Conservation (phyloP, 495 filamentous ascomycete genomes). For the Tuber borchii region DNA sequence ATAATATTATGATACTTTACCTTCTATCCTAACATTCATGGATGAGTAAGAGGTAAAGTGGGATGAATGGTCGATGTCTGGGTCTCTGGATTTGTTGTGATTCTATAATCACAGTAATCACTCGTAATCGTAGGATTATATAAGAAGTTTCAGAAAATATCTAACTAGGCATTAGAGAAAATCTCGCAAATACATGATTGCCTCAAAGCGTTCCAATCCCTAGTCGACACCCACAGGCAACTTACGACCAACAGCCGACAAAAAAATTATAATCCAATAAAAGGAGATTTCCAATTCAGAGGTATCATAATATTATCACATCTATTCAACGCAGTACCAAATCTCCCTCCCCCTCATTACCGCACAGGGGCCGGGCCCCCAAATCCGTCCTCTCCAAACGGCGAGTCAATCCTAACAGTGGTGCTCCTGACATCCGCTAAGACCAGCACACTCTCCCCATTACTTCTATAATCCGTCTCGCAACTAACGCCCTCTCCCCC, state of each 20-base stretch:
- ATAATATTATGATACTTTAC: too few species aligned
- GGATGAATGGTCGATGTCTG: background rate
- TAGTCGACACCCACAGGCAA: background rate
- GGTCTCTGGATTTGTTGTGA: background rate
- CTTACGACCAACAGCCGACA: background rate
- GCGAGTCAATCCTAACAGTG: slow-evolving; percentile 40
- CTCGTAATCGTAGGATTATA: background rate
- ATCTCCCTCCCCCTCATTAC: background rate
- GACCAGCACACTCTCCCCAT: slow-evolving; percentile 69
- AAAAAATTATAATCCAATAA: background rate
- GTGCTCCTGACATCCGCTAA: slow-evolving; percentile 62
- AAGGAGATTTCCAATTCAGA: background rate
- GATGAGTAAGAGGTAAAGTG: background rate
- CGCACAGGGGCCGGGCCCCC: slow-evolving; percentile 18
- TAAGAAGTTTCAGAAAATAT: background rate
- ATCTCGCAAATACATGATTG: background rate
- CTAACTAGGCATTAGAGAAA: background rate
- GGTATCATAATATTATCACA: background rate
- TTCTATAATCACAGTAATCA: background rate
- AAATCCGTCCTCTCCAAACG: slow-evolving; percentile 29
- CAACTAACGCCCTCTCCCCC: slow-evolving; percentile 44
- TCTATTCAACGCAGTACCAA: background rate
- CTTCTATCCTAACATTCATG: background rate
- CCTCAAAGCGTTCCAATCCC: background rate
- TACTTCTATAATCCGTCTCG: slow-evolving; percentile 73